Base-by-base conservation (phyloP, 352 stramenopile species). In the Pythium monospermum region DNA sequence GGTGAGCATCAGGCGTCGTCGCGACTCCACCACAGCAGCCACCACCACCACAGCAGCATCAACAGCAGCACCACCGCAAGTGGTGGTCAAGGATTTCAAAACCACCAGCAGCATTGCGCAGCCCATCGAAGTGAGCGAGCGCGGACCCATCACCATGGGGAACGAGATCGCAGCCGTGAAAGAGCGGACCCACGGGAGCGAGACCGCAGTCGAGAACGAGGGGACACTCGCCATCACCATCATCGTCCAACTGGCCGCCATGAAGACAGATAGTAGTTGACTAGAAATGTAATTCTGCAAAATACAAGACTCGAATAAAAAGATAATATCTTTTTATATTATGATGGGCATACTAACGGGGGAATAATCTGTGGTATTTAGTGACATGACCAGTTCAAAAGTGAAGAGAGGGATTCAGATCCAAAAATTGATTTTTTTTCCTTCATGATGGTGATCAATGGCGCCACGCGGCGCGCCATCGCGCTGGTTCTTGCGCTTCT, bases 141-240 rank as follows among this genome's bases (percentile, higher is more conserved):
- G 19, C 51, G 48, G 13, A 26, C 39, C 22, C 61, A 64, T 27
- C 43, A 58, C 23, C 45, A 30, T 26, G 38, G 47, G 12, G 43
- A 68, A 47, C 42, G 68, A 66, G 53, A 56, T 11, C 28, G 39
- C 13, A 8, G 30, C n/a, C 31, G 66, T 76, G 27, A 55, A 56
- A 25, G 58, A 71, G 16, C 67, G 64, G 66, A 70, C n/a, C 41
- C 44, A 25, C 56, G 69, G 13, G 57, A 71, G 46, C 65, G 59
- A 25, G 66, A 57, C 23, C 63, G 66, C 12, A 54, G 71, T 4
- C 54, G 68, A 25, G 48, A 71, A 18, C 67, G 64, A 10, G 59
- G 72, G n/a, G 18, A 12, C 16, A 23, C 32, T 27, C 49, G 36
- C 40, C 21, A 50, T 13, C 15, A 35, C 26, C 28, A 60, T 13